Evolutionary conservation across 2,329 filamentous ascomycete species (phyloP), one percentile per base, ranked within the genome.

Genomic region (Dactylellina haptotyla): DNA sequence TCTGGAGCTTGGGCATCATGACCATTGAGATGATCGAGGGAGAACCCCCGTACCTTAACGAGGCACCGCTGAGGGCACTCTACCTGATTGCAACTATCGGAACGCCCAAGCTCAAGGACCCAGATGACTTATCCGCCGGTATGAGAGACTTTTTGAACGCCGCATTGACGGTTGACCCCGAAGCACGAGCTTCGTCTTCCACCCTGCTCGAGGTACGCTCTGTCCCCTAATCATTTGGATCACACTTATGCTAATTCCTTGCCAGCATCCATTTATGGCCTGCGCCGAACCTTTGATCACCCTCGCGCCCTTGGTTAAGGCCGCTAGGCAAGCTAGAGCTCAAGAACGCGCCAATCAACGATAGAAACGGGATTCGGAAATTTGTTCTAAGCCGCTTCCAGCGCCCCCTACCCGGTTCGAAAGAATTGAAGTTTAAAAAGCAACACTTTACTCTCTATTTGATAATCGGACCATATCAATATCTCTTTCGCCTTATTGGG

Each of bases 11-110:
- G 46, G 95, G 95, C 70, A 99, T 99, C 83, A 98, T 99, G 95
- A 93, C 95, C 5, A 98, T 99, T 79, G 95, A 99, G 82, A 99
- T 99, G 95, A 97, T 99, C 76, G 95, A 98, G 83, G 95, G 94
- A 80, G 95, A 98, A 81, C 95, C 95, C 10, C 95, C 95, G 23
- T 99, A 98, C 80, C 85, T 99, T 70, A 98, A 93, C 39, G 95
- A 99, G 81, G 96, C 92, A 37, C 95, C 95, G 3, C 85, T 99
- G 23, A 89, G 94, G 73, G 95, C 95, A 1, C 85, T 99, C 37
- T 99, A 95, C 85, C 83, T 99, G 78, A 99, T 99, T 80, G 95
- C 95, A 61, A 98, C 95, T 32, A 97, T 97, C 79, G 95, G 95
- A 51, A 98, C 95, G 14, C 95, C 95, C 1, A 86, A 89, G 59